These are phyloP conservation scores for Linum lewisii DNA, from an alignment of 345 rosid genomes.

Conservation along the genomic window DNA sequence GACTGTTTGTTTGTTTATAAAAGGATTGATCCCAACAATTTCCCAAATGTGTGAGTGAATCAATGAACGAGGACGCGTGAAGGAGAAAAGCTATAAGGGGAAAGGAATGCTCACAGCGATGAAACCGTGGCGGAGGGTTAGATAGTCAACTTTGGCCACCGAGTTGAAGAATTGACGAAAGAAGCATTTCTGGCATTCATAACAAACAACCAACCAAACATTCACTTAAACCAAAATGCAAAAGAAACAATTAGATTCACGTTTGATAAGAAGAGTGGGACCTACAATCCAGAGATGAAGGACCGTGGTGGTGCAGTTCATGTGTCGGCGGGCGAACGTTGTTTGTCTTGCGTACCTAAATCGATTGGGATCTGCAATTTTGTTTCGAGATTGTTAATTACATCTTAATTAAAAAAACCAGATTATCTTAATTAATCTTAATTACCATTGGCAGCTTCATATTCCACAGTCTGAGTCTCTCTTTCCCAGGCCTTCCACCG, in stretches of 20 bases:
- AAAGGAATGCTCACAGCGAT: constrained; percentile 29
- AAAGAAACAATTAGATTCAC: too few relatives aligned
- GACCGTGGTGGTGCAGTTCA: constrained; percentile 29
- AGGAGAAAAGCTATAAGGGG: background rate
- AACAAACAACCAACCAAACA: background rate
- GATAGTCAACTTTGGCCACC: constrained; percentile 65
- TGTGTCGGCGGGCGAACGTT: constrained; percentile 63
- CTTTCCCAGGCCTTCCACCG: constrained; percentile 70
- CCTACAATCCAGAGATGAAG: constrained; percentile 41
- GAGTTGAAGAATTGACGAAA: constrained; percentile 57
- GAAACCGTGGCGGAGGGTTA: constrained; percentile 75
- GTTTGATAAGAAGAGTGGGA: background rate
- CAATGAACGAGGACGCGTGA: background rate
- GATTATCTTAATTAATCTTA: background rate
- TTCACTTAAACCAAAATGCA: too few relatives aligned
- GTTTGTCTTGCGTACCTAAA: constrained; percentile 58
- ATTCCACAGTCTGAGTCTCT: constrained; percentile 55
- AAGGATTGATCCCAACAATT: too few relatives aligned
- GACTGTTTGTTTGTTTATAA: too few relatives aligned
- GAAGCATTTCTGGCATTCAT: constrained; percentile 64
- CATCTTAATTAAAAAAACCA: too few relatives aligned
- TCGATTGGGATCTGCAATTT: constrained; percentile 39
- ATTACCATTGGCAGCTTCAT: constrained; percentile 48
- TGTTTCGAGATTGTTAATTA: too few relatives aligned
- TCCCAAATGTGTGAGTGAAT: background rate